Evolutionary conservation across 1,284 basidiomycete genomes (phyloP), one percentile per base, ranked within the genome.

Genomic region (Marasmius sp.): DNA sequence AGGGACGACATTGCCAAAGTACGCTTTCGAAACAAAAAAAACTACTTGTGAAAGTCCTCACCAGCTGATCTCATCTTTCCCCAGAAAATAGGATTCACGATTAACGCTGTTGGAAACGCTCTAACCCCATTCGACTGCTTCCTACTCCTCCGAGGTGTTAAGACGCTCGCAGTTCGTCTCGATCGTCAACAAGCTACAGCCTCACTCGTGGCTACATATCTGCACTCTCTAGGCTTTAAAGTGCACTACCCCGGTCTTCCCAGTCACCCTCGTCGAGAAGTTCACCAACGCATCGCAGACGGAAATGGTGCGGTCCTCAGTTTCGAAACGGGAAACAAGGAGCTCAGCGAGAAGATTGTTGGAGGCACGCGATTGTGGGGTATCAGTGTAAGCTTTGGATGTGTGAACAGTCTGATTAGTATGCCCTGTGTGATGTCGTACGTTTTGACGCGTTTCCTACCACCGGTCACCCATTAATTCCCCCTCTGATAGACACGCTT

Each of bases 351-450:
- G 77, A 86, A 91, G 63, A 94, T 99, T 65, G 95, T 99, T 9
- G 95, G 92, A 6, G 92, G 90, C 1, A 93, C 97, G 9, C 85
- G 94, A 55, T 80, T 99, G 37, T 99, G 97, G 96, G 95, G 97
- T 38, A 98, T 99, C 72, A 95, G 92, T 66, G 97, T 99, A 69
- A 95, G 93, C 70, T 99, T 99, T 74, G 97, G 97, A 37, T 96
- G 94, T 68, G 96, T 99, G 68, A 99, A 99, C 81, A 95, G 92
- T 72, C 78, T 99, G 73, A 99, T 99, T 77, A 96, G 94, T 69
- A 99, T 99, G 97, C 97, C 97, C 50, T 99, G 97, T 76, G 89
- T 96, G 68, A 99, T 99, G 97, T 97, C 95, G 95, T 97, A 76
- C 78, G 94, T 87, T 69, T 45, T 61, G 52, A 63, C 60, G 57